A percentile compares a stretch with the other conserved stretches of the same genome.
These are phyloP conservation scores for Tephrocybe sp. DNA, from an alignment of 768 basidiomycete genomes.

Conservation along the genomic window DNA sequence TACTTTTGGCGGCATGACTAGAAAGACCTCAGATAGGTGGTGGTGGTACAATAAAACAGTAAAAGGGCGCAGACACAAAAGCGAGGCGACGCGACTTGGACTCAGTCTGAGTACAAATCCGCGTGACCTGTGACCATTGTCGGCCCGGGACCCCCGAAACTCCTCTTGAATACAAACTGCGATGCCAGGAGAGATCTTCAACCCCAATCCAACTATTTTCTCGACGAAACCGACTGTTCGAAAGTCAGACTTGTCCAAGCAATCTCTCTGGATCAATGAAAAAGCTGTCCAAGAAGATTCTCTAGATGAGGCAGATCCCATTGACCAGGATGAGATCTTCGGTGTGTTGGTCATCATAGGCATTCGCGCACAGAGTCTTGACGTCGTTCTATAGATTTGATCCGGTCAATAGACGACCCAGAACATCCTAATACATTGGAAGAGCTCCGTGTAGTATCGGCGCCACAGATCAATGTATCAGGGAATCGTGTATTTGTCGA, in stretches of 20 bases:
- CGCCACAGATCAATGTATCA: conserved; percentile 68
- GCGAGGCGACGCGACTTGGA: conserved; percentile 18
- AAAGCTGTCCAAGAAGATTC: conserved; percentile 44
- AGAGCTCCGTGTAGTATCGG: conserved; percentile 92
- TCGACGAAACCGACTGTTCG: conserved; percentile 47
- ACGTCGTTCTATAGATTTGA: conserved; percentile 60
- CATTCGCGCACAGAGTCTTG: neutral
- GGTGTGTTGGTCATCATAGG: conserved; percentile 44
- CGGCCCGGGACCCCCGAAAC: conserved; percentile 17
- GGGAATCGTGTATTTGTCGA: conserved; percentile 80
- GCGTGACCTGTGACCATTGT: conserved; percentile 27
- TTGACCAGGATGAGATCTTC: conserved; percentile 92
- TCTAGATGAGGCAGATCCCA: conserved; percentile 60
- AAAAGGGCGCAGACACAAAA: neutral
- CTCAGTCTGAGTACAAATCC: conserved; percentile 2
- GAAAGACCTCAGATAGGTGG: conserved; percentile 3
- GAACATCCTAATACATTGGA: conserved; percentile 95
- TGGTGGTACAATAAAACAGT: neutral
- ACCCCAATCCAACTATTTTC: conserved; percentile 90
- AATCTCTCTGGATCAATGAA: conserved; percentile 66
- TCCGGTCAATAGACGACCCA: conserved; percentile 91
- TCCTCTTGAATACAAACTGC: conserved; percentile 13
- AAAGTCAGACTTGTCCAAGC: conserved; percentile 38
- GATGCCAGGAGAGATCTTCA: conserved; percentile 69
- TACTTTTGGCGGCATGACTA: conserved; percentile 40